Evolutionary conservation across 2,329 filamentous ascomycete genomes (phyloP), one percentile per base, ranked within the genome.

Genomic region (Dichotomopilus funicola): DNA sequence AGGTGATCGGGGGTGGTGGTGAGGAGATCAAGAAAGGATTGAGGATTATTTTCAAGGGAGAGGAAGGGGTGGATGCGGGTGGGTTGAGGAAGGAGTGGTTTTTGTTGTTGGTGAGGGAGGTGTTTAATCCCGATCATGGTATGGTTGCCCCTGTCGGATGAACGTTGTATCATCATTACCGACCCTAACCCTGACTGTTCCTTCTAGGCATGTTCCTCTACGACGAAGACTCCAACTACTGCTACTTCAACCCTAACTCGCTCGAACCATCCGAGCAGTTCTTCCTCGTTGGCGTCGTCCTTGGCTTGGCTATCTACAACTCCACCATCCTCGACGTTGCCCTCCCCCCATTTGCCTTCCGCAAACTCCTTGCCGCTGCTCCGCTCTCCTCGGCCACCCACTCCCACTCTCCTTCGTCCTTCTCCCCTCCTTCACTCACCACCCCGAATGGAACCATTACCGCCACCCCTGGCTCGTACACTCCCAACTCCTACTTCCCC

Each of bases 31-130:
- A 96, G 70, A 96, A 96, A 69, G 88, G 87, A 0, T 74, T 96
- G 34, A 83, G 87, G 13, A 94, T 96, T 57, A 85, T 88, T 57
- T 96, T 96, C 63, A 78, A 81, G 36, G 91, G 89, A 36, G 91
- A 96, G 71, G 91, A 96, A 70, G 91, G 91, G 4, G 85, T 96
- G 50, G 91, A 96, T 72, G 90, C 88, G 4, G 91, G 91, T 40
- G 91, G 91, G 0, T 76, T 95, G 54, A 83, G 90, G 55, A 96
- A 96, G 70, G 91, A 96, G 72, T 96, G 91, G 91, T 96, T 96
- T 67, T 73, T 96, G 50, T 79, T 96, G 56, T 79, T 96, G 27
- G 85, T 94, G 49, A 80, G 91, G 62, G 91, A 96, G 67, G 86
- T 96, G 36, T 96, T 96, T 71, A 91, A 95, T 64, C 90, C 90